Percentiles rank a stretch among this genome's conserved stretches.
phyloP scores from a whole-genome alignment of 345 rosid species.

The Acer saccharum region DNA sequence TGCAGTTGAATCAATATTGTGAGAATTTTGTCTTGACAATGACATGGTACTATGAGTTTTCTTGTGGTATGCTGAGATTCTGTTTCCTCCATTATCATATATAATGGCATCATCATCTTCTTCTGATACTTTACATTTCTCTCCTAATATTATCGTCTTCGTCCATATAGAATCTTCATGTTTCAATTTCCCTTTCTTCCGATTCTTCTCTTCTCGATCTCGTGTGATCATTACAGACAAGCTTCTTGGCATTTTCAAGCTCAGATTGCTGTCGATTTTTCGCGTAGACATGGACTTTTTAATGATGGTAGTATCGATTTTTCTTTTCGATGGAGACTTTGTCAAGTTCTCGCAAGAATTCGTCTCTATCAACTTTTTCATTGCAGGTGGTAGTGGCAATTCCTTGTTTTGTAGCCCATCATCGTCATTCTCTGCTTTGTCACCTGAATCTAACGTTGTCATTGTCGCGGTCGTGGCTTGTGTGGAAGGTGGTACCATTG shows the following conservation, averaged over 20 bases:
- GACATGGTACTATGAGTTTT: conserved; percentile 38
- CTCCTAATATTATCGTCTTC: conserved; percentile 73
- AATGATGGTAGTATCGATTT: not conserved
- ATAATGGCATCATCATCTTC: conserved; percentile 38
- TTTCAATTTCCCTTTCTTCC: conserved; percentile 37
- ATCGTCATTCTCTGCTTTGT: conserved; percentile 4
- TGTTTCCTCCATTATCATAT: conserved; percentile 45
- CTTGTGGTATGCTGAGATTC: conserved; percentile 41
- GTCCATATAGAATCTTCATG: conserved; percentile 54
- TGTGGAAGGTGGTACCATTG: not conserved
- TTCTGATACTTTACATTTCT: conserved; percentile 54
- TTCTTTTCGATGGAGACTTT: conserved; percentile 24
- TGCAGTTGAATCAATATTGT: conserved; percentile 22
- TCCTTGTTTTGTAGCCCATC: not conserved
- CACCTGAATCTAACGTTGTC: not conserved
- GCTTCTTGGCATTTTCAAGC: conserved; percentile 40
- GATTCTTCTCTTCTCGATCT: conserved; percentile 2
- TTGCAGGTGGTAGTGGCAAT: conserved; percentile 49
- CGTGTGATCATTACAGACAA: conserved; percentile 29
- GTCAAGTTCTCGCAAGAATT: conserved; percentile 28
- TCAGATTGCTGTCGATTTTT: conserved; percentile 24
- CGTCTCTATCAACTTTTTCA: conserved; percentile 32
- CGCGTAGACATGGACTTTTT: conserved; percentile 23
- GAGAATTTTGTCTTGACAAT: conserved; percentile 44
- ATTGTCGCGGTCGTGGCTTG: not conserved